These are phyloP conservation scores for Fusarium virguliforme DNA, from an alignment of 2,329 filamentous ascomycete species.

Conservation along the genomic window DNA sequence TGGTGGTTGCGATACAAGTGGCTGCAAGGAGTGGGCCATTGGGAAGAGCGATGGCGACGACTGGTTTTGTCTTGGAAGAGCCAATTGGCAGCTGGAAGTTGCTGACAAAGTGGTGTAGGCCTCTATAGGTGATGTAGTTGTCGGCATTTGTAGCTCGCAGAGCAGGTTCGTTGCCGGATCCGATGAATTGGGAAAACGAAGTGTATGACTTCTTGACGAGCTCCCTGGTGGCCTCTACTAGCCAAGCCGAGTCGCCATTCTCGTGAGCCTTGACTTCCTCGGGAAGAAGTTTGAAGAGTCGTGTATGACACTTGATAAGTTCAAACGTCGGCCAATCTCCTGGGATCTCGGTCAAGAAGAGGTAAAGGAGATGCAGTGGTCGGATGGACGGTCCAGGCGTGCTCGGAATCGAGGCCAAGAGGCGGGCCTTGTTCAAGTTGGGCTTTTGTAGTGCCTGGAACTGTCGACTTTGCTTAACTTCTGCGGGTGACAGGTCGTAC, in stretches of 20 bases:
- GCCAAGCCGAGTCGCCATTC: conserved; percentile 24
- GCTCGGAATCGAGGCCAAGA: conserved; percentile 47
- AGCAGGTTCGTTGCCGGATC: conserved; percentile 49
- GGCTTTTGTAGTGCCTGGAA: conserved; percentile 26
- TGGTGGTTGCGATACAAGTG: conserved; percentile 65
- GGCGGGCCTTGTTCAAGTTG: conserved; percentile 33
- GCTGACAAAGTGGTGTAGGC: conserved; percentile 53
- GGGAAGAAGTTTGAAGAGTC: conserved; percentile 57
- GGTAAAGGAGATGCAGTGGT: conserved; percentile 50
- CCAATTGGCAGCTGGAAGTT: conserved; percentile 54
- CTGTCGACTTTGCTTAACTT: conserved; percentile 35
- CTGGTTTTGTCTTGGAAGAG: conserved; percentile 54
- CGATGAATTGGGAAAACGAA: conserved; percentile 60
- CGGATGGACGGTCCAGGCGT: conserved; percentile 40
- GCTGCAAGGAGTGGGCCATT: conserved; percentile 70
- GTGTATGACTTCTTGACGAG: conserved; percentile 54
- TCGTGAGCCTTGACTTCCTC: conserved; percentile 54
- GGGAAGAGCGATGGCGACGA: conserved; percentile 67
- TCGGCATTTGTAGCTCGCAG: conserved; percentile 48
- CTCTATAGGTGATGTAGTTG: conserved; percentile 53
- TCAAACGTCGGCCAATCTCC: conserved; percentile 52
- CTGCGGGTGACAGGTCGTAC: conserved; percentile 38
- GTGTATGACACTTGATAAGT: conserved; percentile 55
- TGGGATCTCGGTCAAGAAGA: conserved; percentile 46
- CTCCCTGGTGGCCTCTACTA: conserved; percentile 42